A percentile compares a stretch with the other conserved stretches of the same genome.
phyloP scores from a whole-genome alignment of 2,329 filamentous ascomycete genomes.

The Eutypella sp. region DNA sequence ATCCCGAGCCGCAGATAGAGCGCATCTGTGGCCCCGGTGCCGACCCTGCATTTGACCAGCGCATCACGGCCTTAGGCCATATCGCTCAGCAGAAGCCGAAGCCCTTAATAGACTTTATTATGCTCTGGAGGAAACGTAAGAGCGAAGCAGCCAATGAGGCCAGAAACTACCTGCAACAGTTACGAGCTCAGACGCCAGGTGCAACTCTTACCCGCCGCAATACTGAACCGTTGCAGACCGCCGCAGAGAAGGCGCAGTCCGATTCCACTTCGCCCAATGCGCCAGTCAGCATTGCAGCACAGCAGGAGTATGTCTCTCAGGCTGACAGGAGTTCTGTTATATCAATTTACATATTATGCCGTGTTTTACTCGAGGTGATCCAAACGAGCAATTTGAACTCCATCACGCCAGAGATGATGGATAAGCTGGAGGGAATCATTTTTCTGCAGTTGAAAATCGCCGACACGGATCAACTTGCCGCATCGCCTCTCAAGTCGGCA shows the following conservation, averaged over 20 bases:
- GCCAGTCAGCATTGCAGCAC: constrained; percentile 39
- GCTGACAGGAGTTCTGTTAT: constrained; percentile 88
- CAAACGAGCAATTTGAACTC: constrained; percentile 77
- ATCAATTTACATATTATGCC: constrained; percentile 92
- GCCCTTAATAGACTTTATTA: constrained; percentile 91
- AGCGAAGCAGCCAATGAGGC: constrained; percentile 79
- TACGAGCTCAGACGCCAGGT: constrained; percentile 33
- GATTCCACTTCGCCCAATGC: constrained; percentile 30
- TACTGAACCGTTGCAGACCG: constrained; percentile 61
- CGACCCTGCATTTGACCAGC: constrained; percentile 86
- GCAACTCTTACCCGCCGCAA: constrained; percentile 62
- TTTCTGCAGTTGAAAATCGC: constrained; percentile 91
- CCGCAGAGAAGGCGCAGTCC: constrained; percentile 24
- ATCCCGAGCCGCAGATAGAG: constrained; percentile 80
- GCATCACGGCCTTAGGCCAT: constrained; percentile 88
- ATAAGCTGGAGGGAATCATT: constrained; percentile 90
- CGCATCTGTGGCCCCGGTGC: constrained; percentile 84
- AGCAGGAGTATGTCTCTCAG: constrained; percentile 69
- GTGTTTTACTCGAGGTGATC: constrained; percentile 91
- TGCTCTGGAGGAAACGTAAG: constrained; percentile 96
- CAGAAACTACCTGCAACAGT: constrained; percentile 51
- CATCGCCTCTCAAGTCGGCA: constrained; percentile 78
- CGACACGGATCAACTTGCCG: constrained; percentile 72
- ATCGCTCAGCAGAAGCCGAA: constrained; percentile 94
- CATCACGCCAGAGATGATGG: constrained; percentile 87